Percentiles rank a stretch among this genome's conserved stretches.
Conservation (phyloP, 352 stramenopile species). For the Globisporangium acanthophoron region DNA sequence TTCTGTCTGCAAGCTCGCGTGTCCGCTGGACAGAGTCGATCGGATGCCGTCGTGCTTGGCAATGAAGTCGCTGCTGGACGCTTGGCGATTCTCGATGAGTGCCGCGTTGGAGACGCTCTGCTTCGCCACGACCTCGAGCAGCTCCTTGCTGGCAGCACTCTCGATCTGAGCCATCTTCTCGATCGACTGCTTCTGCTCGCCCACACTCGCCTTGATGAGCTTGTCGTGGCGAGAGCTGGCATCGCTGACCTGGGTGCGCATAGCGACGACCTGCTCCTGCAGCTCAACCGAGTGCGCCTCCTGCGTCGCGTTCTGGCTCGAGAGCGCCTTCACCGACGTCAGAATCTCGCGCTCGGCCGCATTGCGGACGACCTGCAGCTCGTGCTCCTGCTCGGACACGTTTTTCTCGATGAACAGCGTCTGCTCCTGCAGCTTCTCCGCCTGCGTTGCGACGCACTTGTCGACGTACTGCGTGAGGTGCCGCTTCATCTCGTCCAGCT, state of each 20-base stretch:
- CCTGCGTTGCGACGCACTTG: conserved; percentile 33
- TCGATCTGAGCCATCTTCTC: neutral
- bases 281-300: conserved; percentile 20
- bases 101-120: conserved; percentile 16
- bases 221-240: conserved; percentile 16
- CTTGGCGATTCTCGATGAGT: conserved; percentile 14
- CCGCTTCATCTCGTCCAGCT: conserved; percentile 38
- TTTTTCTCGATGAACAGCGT: conserved; percentile 37
- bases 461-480: conserved; percentile 40
- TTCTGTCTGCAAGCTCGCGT: conserved; percentile 21
- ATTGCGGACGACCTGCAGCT: conserved; percentile 28
- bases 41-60: conserved; percentile 23
- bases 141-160: conserved; percentile 3
- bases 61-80: conserved; percentile 22
- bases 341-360: conserved; percentile 34
- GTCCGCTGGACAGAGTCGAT: conserved; percentile 18
- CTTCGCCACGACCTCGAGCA: conserved; percentile 21
- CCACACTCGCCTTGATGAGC: conserved; percentile 20
- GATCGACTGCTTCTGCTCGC: conserved; percentile 12
- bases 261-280: conserved; percentile 19
- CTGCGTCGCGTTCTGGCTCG: conserved; percentile 25
- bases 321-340: conserved; percentile 25
- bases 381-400: conserved; percentile 24
- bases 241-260: conserved; percentile 19
- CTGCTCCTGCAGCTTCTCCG: conserved; percentile 36